Percentiles rank a stretch among this genome's conserved stretches.
Evolutionary conservation across 176 grass and related monocot species (phyloP).

Genomic region (Oryza meridionalis): DNA sequence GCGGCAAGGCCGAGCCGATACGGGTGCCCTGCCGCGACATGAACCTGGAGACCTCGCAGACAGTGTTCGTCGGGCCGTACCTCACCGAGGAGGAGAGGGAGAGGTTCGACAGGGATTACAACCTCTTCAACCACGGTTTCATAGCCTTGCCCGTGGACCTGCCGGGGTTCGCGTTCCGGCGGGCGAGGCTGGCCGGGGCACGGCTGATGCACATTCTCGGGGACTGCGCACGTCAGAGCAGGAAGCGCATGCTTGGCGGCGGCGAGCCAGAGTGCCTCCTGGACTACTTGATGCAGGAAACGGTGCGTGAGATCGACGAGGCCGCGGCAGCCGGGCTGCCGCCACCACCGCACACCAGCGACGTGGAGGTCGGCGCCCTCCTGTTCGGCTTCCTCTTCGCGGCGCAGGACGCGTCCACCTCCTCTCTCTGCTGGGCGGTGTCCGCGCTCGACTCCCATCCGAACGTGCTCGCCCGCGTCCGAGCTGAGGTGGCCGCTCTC

Average conservation of each 20-base stretch:
- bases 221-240: constrained; percentile 59
- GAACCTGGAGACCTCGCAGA: constrained; percentile 95
- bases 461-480: constrained; percentile 71
- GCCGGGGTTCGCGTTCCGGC: constrained; percentile 79
- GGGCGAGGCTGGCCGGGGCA: constrained; percentile 62
- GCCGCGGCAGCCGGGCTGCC: constrained; percentile 29
- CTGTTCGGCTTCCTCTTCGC: constrained; percentile 95
- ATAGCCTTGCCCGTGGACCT: constrained; percentile 85
- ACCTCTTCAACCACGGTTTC: constrained; percentile 79
- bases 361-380: constrained; percentile 63
- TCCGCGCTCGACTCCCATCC: constrained; percentile 74
- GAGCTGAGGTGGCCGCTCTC: constrained; percentile 55
- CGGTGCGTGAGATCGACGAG: constrained; percentile 56
- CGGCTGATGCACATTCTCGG: constrained; percentile 65
- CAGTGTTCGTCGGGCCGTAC: constrained; percentile 81
- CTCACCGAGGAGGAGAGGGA: constrained; percentile 48
- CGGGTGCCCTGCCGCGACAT: constrained; percentile 80
- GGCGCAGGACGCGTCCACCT: constrained; percentile 91
- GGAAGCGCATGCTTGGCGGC: constrained; percentile 59
- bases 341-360: constrained; percentile 45
- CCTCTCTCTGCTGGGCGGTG: constrained; percentile 78
- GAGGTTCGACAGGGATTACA: constrained; percentile 69
- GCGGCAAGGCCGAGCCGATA: constrained; percentile 35
- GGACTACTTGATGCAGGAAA: constrained; percentile 90
- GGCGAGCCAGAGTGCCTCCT: constrained; percentile 73